Evolutionary conservation across 2,329 filamentous ascomycete species (phyloP).

Genomic region (Aaosphaeria pasadenensis): DNA sequence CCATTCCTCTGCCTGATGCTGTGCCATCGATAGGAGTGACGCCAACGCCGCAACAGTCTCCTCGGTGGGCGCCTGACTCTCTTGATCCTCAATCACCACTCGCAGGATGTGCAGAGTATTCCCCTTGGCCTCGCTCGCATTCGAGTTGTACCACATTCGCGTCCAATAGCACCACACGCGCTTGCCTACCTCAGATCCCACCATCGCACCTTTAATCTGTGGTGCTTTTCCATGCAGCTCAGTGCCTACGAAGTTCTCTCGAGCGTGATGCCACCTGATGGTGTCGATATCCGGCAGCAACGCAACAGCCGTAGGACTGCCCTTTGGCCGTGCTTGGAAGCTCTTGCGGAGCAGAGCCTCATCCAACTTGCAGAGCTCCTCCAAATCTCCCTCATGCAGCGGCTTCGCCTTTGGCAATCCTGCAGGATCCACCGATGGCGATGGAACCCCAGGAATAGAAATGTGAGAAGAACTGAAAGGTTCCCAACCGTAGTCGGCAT

Average conservation of each 20-base stretch:
- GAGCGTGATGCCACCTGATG: slow-evolving; percentile 73
- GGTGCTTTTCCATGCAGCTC: slow-evolving; percentile 60
- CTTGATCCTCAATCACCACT: slow-evolving; percentile 61
- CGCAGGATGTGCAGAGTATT: slow-evolving; percentile 70
- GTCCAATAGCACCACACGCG: slow-evolving; percentile 76
- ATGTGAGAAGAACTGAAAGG: slow-evolving; percentile 72
- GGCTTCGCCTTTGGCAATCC: slow-evolving; percentile 30
- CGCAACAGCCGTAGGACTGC: slow-evolving; percentile 57
- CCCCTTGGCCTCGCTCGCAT: slow-evolving; percentile 51
- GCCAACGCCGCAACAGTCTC: slow-evolving; percentile 47
- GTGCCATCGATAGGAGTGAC: slow-evolving; percentile 64
- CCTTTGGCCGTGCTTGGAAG: slow-evolving; percentile 42
- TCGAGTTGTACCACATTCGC: slow-evolving; percentile 59
- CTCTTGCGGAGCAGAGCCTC: slow-evolving; percentile 58
- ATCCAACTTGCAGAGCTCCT: slow-evolving; percentile 61
- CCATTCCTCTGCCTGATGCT: slow-evolving; percentile 69
- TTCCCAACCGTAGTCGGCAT: slow-evolving; percentile 74
- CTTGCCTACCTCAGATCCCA: slow-evolving; percentile 47
- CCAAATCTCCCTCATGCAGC: slow-evolving; percentile 61
- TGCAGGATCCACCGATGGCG: slow-evolving; percentile 5
- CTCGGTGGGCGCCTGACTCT: slow-evolving; percentile 21
- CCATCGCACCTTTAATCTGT: slow-evolving; percentile 67
- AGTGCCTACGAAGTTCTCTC: slow-evolving; percentile 74
- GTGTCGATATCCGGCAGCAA: slow-evolving; percentile 66
- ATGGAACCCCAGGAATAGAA: slow-evolving; percentile 50